Conservation (phyloP, 2,329 filamentous ascomycete species). For the Podosphaera leucotricha region DNA sequence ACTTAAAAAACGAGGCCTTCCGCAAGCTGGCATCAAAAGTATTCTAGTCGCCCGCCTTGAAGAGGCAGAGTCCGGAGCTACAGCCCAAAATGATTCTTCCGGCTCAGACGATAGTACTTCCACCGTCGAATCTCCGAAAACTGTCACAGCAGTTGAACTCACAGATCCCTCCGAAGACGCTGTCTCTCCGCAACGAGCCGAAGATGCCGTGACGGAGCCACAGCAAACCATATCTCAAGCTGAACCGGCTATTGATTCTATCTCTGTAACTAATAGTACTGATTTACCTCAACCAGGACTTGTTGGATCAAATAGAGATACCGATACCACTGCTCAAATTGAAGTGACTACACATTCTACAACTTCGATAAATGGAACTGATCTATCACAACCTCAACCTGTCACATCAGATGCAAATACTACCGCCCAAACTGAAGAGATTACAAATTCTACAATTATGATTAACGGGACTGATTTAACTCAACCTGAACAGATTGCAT, state of each 20-base stretch:
- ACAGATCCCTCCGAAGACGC: neutral
- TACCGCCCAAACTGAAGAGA: neutral
- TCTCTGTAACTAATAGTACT: neutral
- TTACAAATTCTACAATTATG: neutral
- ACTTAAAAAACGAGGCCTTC: conserved; percentile 47
- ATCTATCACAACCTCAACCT: neutral
- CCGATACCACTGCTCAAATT: too few species aligned
- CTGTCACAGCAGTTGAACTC: conserved; percentile 5
- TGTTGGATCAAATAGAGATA: neutral
- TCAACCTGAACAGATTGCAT: neutral
- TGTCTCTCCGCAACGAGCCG: neutral
- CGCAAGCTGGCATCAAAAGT: conserved; percentile 44
- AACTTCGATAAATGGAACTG: too few species aligned
- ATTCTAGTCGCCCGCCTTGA: conserved; percentile 44
- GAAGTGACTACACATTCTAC: too few species aligned
- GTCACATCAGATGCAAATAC: neutral
- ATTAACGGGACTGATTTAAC: neutral
- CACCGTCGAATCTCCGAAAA: conserved; percentile 8
- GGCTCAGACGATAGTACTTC: conserved; percentile 7
- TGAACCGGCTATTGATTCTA: neutral
- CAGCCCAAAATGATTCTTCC: conserved; percentile 9
- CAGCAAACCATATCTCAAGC: neutral
- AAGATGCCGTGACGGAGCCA: neutral
- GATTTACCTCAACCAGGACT: neutral
- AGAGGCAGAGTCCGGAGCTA: conserved; percentile 17